These are phyloP conservation scores for Globisporangium spiculum DNA, from an alignment of 352 stramenopile species.

Conservation along the genomic window DNA sequence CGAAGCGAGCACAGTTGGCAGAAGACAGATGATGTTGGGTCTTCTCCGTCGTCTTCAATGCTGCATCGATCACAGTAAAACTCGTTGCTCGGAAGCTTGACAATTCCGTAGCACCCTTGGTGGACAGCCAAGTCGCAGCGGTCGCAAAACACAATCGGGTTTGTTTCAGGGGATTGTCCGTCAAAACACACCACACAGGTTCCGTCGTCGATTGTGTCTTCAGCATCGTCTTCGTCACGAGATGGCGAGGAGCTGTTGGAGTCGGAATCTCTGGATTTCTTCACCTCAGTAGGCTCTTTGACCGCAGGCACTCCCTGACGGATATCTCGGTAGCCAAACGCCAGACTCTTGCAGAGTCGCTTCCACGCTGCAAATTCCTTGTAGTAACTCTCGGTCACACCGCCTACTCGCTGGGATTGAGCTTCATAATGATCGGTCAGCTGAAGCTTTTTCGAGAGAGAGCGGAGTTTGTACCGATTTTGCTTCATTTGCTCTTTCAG, in stretches of 20 bases:
- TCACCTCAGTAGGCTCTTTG: constrained; percentile 9
- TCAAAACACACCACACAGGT: constrained; percentile 91
- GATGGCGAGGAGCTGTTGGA: constrained; percentile 14
- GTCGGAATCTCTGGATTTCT: constrained; percentile 25
- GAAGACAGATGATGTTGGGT: constrained; percentile 57
- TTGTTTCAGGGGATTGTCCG: constrained; percentile 79
- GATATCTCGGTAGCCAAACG: constrained; percentile 53
- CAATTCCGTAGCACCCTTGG: constrained; percentile 86
- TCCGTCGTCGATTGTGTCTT: constrained; percentile 72
- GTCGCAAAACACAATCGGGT: constrained; percentile 90
- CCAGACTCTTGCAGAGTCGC: constrained; percentile 58
- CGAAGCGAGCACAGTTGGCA: constrained; percentile 84
- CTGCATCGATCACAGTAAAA: constrained; percentile 89
- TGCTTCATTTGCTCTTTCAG: constrained; percentile 69
- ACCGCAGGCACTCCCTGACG: constrained; percentile 11
- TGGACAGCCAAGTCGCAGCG: constrained; percentile 88
- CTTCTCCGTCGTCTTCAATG: constrained; percentile 45
- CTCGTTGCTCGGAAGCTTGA: constrained; percentile 77
- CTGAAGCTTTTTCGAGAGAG: constrained; percentile 50
- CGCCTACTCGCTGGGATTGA: constrained; percentile 9
- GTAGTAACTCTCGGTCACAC: constrained; percentile 62
- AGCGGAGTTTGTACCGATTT: constrained; percentile 62
- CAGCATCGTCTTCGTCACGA: constrained; percentile 25
- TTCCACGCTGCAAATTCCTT: constrained; percentile 79
- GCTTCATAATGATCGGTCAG: constrained; percentile 18